Conservation (phyloP, 1,284 basidiomycete species). For the Volvariella volvacea region DNA sequence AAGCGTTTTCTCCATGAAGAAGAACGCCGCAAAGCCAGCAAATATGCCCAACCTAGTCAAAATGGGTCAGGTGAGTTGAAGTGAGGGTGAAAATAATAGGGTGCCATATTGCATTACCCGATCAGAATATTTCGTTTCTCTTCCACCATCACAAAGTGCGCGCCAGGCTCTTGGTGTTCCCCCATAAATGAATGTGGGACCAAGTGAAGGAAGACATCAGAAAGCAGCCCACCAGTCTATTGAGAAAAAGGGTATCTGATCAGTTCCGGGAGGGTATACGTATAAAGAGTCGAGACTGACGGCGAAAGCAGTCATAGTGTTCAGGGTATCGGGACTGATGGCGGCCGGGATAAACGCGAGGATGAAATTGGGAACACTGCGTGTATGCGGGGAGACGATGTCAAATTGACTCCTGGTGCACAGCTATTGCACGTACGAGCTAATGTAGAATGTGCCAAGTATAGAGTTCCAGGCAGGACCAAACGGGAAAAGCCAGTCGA, state of each 20-base stretch:
- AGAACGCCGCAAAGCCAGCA: constrained; percentile 80
- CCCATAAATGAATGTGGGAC: constrained; percentile 88
- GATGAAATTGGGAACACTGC: constrained; percentile 87
- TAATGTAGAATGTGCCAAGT: constrained; percentile 88
- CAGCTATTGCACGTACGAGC: constrained; percentile 57
- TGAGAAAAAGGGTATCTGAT: constrained; percentile 8
- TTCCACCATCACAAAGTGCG: constrained; percentile 75
- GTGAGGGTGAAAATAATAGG: no score
- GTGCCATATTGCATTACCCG: constrained; percentile 40
- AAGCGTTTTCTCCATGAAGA: constrained; percentile 86
- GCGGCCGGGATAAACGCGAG: constrained; percentile 84
- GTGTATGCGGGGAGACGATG: constrained; percentile 11
- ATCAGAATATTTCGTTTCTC: constrained; percentile 86
- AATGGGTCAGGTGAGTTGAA: constrained; percentile 9
- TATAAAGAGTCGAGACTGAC: constrained; percentile 31
- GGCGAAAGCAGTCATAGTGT: constrained; percentile 87
- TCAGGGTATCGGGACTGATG: constrained; percentile 76
- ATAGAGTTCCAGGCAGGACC: constrained; percentile 83
- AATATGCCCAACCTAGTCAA: constrained; percentile 68
- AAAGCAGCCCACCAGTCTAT: constrained; percentile 82
- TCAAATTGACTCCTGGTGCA: constrained; percentile 5
- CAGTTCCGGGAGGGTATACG: not conserved
- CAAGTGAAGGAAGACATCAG: constrained; percentile 86
- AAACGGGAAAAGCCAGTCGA: constrained; percentile 78
- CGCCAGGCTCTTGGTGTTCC: constrained; percentile 64